A percentile compares a stretch with the other conserved stretches of the same genome.
phyloP scores from a whole-genome alignment of 2,329 filamentous ascomycete species.

The Furcasterigmium furcatum region DNA sequence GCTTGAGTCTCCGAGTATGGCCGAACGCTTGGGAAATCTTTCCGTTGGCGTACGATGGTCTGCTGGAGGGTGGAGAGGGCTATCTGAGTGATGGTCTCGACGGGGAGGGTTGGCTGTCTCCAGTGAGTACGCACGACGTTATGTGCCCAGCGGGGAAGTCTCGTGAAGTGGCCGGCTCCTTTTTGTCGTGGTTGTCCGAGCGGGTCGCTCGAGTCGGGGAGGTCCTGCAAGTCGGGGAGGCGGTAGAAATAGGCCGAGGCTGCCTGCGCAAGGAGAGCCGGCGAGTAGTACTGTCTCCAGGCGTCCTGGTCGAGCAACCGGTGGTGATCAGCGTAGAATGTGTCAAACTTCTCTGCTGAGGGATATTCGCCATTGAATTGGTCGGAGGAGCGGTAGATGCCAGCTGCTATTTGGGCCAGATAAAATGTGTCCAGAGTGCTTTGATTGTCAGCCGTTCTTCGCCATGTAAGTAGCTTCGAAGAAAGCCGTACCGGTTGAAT shows the following conservation, averaged over 20 bases:
- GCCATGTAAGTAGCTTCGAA: not conserved
- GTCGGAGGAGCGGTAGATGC: conserved; percentile 7
- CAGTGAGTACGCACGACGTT: conserved; percentile 2
- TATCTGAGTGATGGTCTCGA: not conserved
- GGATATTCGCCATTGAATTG: conserved; percentile 3
- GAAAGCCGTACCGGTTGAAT: conserved; percentile 6
- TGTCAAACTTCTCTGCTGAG: conserved; percentile 4
- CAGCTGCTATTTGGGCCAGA: conserved; percentile 8
- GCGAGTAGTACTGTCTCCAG: conserved; percentile 4
- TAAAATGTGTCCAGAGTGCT: conserved; percentile 13
- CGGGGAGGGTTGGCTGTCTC: not conserved
- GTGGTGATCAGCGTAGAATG: conserved; percentile 6
- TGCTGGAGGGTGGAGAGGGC: conserved; percentile 4
- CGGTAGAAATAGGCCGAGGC: conserved; percentile 8
- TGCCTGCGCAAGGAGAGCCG: conserved; percentile 16
- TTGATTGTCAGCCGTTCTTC: not conserved
- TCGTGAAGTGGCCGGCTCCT: conserved; percentile 3
- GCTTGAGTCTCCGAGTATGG: conserved; percentile 7
- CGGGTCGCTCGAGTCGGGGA: conserved; percentile 6
- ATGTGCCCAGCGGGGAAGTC: conserved; percentile 6
- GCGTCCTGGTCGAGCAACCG: not conserved
- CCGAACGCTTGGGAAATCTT: not conserved
- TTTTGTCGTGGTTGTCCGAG: conserved; percentile 4
- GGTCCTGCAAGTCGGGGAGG: conserved; percentile 9
- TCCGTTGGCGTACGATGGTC: conserved; percentile 2